Conservation (phyloP, 768 basidiomycete species). For the Tylopilus cervinicoccineus region DNA sequence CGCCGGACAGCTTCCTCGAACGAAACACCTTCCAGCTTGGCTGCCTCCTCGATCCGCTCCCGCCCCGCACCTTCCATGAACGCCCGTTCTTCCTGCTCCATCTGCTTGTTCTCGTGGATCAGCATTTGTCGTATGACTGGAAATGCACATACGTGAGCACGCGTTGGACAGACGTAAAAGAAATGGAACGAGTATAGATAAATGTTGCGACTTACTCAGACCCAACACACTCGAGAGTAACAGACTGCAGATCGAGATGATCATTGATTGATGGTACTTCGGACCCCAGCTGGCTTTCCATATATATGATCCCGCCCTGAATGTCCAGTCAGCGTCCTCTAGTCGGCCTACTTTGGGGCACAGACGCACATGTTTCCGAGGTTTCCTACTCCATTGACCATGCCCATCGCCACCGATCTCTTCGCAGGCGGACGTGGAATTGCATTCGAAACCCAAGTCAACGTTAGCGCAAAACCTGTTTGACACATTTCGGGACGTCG, state of each 20-base stretch:
- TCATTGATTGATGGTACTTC: constrained; percentile 59
- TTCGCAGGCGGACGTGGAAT: constrained; percentile 56
- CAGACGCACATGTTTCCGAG: constrained; percentile 50
- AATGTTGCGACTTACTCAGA: constrained; percentile 32
- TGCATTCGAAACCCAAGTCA: constrained; percentile 61
- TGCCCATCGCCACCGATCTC: constrained; percentile 52
- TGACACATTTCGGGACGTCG: background rate
- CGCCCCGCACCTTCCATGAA: constrained; percentile 43
- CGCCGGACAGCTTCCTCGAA: constrained; percentile 56
- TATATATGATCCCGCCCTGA: constrained; percentile 55
- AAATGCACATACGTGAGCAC: too few relatives aligned
- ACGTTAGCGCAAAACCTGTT: constrained; percentile 39
- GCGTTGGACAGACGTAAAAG: too few relatives aligned
- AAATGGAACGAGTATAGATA: too few relatives aligned
- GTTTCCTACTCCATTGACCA: constrained; percentile 58
- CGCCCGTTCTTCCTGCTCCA: constrained; percentile 46
- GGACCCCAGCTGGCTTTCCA: constrained; percentile 65
- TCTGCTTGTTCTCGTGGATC: constrained; percentile 49
- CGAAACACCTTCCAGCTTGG: constrained; percentile 53
- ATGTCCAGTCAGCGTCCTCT: background rate
- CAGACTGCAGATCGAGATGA: constrained; percentile 40
- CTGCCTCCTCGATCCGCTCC: constrained; percentile 53
- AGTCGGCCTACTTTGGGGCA: background rate
- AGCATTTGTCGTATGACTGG: constrained; percentile 44
- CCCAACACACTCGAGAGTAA: constrained; percentile 30